Evolutionary conservation across 179 eudicot species (phyloP), one percentile per base, ranked within the genome.

Genomic region (Monotropa hypopitys): DNA sequence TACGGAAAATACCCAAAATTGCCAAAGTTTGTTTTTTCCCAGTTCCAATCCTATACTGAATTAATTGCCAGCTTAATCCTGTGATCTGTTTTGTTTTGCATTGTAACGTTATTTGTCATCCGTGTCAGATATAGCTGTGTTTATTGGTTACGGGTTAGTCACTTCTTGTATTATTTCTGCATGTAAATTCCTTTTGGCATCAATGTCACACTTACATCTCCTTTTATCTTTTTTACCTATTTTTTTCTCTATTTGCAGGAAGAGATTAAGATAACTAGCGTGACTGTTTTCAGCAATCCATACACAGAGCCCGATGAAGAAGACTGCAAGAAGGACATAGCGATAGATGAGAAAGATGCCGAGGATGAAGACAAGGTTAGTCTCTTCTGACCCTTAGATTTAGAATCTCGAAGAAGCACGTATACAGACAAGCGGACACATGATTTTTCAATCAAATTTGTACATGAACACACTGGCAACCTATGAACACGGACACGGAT

Each of bases 301-400:
- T 95, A 95, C 75, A 75, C 90, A 13, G 98, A 95, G 80, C 88
- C 87, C 43, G 99, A 93, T 74, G 98, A 93, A 82, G 97, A 90
- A 51, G 92, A 90, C 20, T n/a, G n/a, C n/a, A 87, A 85, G 81
- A 82, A 90, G n/a, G 89, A 84, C 83, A 91, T 90, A 85, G 57
- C 77, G 61, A 82, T 82, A 65, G 91, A 88, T 57, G 88, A 89
- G 61, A 83, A 83, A 75, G 86, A 84, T 18, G 84, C 75, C 0
- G 90, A 84, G 53, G 91, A 91, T 70, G 97, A 91, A 82, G 97
- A 93, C 70, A 90, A 86, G 82, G 99, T 95, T 49, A 80, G 95
- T 82, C 57, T 49, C 56, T 20, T 49, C 56, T 20, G 12, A 30
- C n/a, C 32, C 59, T 32, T 72, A 35, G 35, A 23, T 62, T 1